Percentiles rank a stretch among this genome's conserved stretches.
These are phyloP conservation scores for Adenanthera pavonina DNA, from an alignment of 306 rosid genomes.

Conservation along the genomic window DNA sequence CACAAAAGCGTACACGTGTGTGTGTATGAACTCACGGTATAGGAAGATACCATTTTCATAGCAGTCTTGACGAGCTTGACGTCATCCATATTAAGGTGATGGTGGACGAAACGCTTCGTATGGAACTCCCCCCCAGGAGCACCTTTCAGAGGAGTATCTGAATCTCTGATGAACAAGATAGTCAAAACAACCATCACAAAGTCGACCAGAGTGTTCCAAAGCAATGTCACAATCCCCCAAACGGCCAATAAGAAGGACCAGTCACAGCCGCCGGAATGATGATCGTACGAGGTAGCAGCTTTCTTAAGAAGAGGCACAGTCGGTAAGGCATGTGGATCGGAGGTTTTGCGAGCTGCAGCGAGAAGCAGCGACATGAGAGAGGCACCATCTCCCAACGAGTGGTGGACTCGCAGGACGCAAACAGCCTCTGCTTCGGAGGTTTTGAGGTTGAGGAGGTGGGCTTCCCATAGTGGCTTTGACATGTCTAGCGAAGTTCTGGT, in stretches of 20 bases:
- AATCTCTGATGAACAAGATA: slow-evolving; percentile 56
- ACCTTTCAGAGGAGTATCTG: slow-evolving; percentile 63
- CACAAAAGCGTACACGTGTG: no score
- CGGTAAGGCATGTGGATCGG: slow-evolving; percentile 59
- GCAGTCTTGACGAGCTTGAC: slow-evolving; percentile 62
- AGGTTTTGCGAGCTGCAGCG: slow-evolving; percentile 62
- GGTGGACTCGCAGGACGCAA: slow-evolving; percentile 60
- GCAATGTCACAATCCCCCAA: slow-evolving; percentile 42
- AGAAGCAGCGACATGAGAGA: slow-evolving; percentile 75
- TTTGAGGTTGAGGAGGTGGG: slow-evolving; percentile 67
- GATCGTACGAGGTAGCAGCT: background rate
- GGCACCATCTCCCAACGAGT: slow-evolving; percentile 77
- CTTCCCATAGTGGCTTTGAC: slow-evolving; percentile 76
- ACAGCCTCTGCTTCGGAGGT: slow-evolving; percentile 61
- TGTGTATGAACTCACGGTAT: background rate
- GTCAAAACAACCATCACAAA: slow-evolving; percentile 46
- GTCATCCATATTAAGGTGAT: slow-evolving; percentile 56
- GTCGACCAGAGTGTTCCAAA: slow-evolving; percentile 63
- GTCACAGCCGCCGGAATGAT: background rate
- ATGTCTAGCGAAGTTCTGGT: slow-evolving; percentile 59
- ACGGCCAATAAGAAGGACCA: slow-evolving; percentile 38
- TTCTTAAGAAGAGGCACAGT: slow-evolving; percentile 38
- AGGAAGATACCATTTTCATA: slow-evolving; percentile 50
- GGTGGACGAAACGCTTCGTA: slow-evolving; percentile 51
- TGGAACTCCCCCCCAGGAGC: slow-evolving; percentile 43